Percentiles rank a stretch among this genome's conserved stretches.
Conservation (phyloP, 352 stramenopile genomes). For the Blastocystis sp. region DNA sequence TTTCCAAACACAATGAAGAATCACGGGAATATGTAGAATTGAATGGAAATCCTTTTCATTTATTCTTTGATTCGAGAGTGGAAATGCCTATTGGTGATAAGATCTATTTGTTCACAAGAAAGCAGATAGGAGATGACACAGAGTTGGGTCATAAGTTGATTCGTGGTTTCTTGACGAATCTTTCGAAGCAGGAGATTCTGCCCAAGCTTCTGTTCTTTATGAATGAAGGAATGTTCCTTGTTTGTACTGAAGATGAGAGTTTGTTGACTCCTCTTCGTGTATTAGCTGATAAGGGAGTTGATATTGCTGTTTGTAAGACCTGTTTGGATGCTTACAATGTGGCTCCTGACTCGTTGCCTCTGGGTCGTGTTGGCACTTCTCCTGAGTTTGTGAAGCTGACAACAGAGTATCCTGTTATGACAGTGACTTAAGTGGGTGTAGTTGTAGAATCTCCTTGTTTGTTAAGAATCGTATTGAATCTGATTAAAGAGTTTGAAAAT, state of each 20-base stretch:
- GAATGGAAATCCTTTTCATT: background rate
- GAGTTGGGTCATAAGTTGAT: conserved; percentile 40
- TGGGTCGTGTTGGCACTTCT: conserved; percentile 60
- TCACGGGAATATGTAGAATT: background rate
- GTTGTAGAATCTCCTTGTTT: background rate
- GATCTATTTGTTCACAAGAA: conserved; percentile 40
- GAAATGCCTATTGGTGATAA: conserved; percentile 47
- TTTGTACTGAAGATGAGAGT: conserved; percentile 33
- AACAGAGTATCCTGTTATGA: conserved; percentile 27
- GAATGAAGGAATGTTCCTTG: conserved; percentile 38
- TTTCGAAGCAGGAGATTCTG: conserved; percentile 13
- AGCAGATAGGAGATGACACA: conserved; percentile 37
- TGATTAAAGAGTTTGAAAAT: too few species aligned
- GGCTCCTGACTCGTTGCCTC: background rate
- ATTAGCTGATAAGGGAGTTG: conserved; percentile 21
- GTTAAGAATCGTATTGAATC: background rate
- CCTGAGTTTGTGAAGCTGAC: conserved; percentile 52
- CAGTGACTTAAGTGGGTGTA: conserved; percentile 33
- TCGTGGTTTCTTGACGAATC: conserved; percentile 53
- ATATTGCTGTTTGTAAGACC: conserved; percentile 58
- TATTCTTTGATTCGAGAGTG: too few species aligned
- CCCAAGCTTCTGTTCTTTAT: conserved; percentile 53
- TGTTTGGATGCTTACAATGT: conserved; percentile 51
- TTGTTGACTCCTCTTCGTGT: conserved; percentile 8
- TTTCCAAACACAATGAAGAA: background rate